Evolutionary conservation across 805 yeast species (phyloP), one percentile per base, ranked within the genome.

Genomic region (Pichia pseudocactophila): DNA sequence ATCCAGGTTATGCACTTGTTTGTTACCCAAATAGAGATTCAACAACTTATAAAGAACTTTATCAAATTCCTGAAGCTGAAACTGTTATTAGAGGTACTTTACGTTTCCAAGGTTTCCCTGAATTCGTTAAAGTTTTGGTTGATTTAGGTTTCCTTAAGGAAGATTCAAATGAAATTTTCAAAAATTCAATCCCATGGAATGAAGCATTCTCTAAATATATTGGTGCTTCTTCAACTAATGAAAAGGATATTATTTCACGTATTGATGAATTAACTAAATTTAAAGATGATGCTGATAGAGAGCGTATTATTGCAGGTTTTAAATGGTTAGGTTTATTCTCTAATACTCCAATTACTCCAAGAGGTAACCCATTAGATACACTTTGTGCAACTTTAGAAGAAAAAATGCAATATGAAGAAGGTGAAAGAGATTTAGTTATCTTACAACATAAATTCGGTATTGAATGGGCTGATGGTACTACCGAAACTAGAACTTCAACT

Each of bases 21-120:
- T 80, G 88, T 59, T 92, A 92, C 70, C 97, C 98, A 58, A 92
- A 92, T 80, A 84, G 98, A 73, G 98, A 92, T 69, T 89, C 97
- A 33, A 87, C 97, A 47, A 76, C 82, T 44, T 92, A 86, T 76
- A 84, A 78, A 72, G 94, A 89, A 65, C 78, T 89, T 53, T 92
- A 92, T 69, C 66, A 76, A 59, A 92, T 92, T 49, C 98, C 98
- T 52, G 98, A 92, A 73, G 97, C 97, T 53, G 87, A 92, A 61
- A 87, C 96, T 46, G 87, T 90, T 49, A 76, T 92, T 59, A 84
- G 98, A 73, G 98, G 98, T 61, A 92, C 98, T 50, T 75, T 92
- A 62, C 80, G 98, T 71, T 92, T 74, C 79, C 97, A 88, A 71
- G 98, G 98, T 39, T 92, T 92, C 90, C 96, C 97, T 47, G 96